Evolutionary conservation across 2,329 filamentous ascomycete species (phyloP).

Genomic region (Phaeomoniella chlamydospora): DNA sequence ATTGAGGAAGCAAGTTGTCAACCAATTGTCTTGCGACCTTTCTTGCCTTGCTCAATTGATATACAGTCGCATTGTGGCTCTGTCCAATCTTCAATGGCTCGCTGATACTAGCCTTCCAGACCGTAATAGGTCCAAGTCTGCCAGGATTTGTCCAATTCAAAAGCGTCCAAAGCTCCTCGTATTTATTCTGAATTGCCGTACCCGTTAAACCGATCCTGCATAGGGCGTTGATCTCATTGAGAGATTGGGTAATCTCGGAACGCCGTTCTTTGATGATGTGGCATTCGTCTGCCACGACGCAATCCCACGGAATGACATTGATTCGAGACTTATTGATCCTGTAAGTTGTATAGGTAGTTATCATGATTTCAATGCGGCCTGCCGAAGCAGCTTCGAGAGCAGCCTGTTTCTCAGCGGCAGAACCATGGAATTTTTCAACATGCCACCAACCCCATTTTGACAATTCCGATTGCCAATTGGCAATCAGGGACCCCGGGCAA

Average conservation of each 20-base stretch:
- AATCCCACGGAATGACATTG: conserved; percentile 85
- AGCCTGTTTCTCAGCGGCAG: conserved; percentile 46
- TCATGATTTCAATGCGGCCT: conserved; percentile 75
- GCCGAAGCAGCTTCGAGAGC: conserved; percentile 57
- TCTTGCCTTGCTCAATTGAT: conserved; percentile 67
- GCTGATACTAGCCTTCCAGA: conserved; percentile 68
- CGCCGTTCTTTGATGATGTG: conserved; percentile 71
- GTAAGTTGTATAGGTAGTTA: conserved; percentile 90
- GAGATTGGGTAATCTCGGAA: conserved; percentile 66
- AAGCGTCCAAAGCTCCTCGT: conserved; percentile 91
- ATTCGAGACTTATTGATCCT: conserved; percentile 56
- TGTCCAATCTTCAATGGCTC: conserved; percentile 75
- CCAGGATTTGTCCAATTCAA: conserved; percentile 95
- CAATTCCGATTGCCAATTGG: conserved; percentile 83
- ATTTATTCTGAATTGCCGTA: conserved; percentile 95
- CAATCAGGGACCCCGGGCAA: conserved; percentile 75
- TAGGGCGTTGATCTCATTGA: conserved; percentile 80
- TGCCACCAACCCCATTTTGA: conserved; percentile 94
- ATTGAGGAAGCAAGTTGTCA: conserved; percentile 71
- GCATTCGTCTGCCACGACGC: conserved; percentile 86
- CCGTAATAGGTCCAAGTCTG: conserved; percentile 46
- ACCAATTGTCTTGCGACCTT: conserved; percentile 74
- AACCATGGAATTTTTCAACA: conserved; percentile 66
- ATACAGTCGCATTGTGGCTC: conserved; percentile 75
- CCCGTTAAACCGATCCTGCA: conserved; percentile 89